phyloP scores from a whole-genome alignment of 257 asterid species.

The Solanum chmielewskii region DNA sequence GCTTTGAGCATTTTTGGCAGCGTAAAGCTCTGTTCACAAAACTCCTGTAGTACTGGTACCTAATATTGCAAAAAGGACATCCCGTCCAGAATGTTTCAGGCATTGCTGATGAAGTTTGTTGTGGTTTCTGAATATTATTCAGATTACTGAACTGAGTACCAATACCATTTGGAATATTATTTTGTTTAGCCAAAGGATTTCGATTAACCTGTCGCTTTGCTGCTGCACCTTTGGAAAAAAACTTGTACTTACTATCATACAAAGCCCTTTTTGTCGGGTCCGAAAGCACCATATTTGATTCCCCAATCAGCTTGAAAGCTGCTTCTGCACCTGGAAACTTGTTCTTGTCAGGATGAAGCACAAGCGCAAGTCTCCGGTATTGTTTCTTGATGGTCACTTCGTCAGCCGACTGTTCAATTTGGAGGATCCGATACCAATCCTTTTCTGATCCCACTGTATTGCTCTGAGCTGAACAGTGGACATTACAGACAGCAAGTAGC shows the following conservation, averaged over 20 bases:
- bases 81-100: slow-evolving; percentile 37
- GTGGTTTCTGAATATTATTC: slow-evolving; percentile 28
- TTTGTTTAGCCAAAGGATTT: slow-evolving; percentile 17
- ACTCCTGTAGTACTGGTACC: slow-evolving; percentile 25
- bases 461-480: slow-evolving; percentile 55
- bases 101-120: slow-evolving; percentile 13
- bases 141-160: slow-evolving; percentile 9
- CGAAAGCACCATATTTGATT: slow-evolving; percentile 63
- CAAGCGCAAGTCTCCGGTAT: slow-evolving; percentile 65
- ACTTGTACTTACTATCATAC: slow-evolving; percentile 38
- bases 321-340: slow-evolving; percentile 85
- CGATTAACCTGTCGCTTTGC: slow-evolving; percentile 22
- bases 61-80: slow-evolving; percentile 49
- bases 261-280: slow-evolving; percentile 41
- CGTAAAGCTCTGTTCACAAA: slow-evolving; percentile 16
- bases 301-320: slow-evolving; percentile 76
- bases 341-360: slow-evolving; percentile 87
- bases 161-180: slow-evolving; percentile 23
- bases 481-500: slow-evolving; percentile 59
- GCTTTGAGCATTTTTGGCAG: slow-evolving; percentile 40
- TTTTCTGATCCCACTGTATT: slow-evolving; percentile 41
- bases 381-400: slow-evolving; percentile 55
- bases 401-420: slow-evolving; percentile 46
- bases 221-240: slow-evolving; percentile 19
- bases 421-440: slow-evolving; percentile 77